Conservation (phyloP, 2,329 filamentous ascomycete species). For the Thelonectria blattea region DNA sequence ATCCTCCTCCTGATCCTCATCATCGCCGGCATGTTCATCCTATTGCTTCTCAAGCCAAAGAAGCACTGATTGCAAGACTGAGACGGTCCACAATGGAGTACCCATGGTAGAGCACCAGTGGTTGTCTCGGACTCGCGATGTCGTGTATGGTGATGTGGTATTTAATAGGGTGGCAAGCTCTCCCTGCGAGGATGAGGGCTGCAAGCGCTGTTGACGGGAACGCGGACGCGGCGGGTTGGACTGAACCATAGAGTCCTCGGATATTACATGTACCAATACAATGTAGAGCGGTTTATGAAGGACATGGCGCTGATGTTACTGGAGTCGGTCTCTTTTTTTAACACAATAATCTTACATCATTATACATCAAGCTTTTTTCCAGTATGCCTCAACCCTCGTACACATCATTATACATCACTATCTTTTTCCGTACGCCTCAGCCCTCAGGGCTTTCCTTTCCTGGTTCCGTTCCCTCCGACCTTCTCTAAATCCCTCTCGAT, state of each 20-base stretch:
- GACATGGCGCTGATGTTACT: constrained; percentile 33
- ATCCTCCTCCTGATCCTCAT: constrained; percentile 87
- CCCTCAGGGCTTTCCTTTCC: not conserved
- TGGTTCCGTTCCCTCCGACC: not conserved
- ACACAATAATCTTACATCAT: constrained; percentile 33
- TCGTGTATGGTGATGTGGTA: not conserved
- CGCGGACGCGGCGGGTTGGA: not conserved
- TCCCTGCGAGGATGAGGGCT: not conserved
- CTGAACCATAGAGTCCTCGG: constrained; percentile 6
- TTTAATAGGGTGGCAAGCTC: not conserved
- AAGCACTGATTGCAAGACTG: constrained; percentile 40
- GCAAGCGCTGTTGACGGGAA: constrained; percentile 7
- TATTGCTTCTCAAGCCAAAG: constrained; percentile 82
- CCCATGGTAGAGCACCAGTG: constrained; percentile 5
- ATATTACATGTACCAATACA: constrained; percentile 40
- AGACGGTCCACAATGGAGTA: constrained; percentile 25
- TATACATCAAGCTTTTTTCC: constrained; percentile 6
- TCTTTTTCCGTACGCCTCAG: not conserved
- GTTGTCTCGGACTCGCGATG: constrained; percentile 4
- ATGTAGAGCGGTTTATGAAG: constrained; percentile 39
- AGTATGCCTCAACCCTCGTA: not conserved
- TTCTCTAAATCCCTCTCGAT: constrained; percentile 21
- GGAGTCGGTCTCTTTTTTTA: constrained; percentile 39
- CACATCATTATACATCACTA: not conserved
- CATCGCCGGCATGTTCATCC: constrained; percentile 84